These are phyloP conservation scores for Fusarium domesticum DNA, from an alignment of 2,329 filamentous ascomycete species.

Conservation along the genomic window DNA sequence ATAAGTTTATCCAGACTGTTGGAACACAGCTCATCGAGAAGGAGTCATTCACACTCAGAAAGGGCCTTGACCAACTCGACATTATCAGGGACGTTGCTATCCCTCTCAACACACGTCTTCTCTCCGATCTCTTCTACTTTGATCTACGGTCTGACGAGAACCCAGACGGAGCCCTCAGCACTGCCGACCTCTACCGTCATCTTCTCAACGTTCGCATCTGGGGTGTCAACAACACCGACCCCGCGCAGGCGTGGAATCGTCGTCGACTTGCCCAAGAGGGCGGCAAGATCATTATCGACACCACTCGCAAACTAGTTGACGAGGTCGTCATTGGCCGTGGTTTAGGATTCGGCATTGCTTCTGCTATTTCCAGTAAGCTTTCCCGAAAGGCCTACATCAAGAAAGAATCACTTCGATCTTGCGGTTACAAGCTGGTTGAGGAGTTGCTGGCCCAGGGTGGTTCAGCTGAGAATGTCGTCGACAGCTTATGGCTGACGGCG, in stretches of 20 bases:
- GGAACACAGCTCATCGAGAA: slow-evolving; percentile 41
- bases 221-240: slow-evolving; percentile 47
- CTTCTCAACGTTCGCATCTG: slow-evolving; percentile 45
- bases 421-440: slow-evolving; percentile 38
- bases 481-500: slow-evolving; percentile 39
- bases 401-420: slow-evolving; percentile 38
- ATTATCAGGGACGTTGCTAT: slow-evolving; percentile 55
- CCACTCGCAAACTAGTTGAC: slow-evolving; percentile 40
- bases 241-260: slow-evolving; percentile 45
- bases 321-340: slow-evolving; percentile 35
- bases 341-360: slow-evolving; percentile 31
- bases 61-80: slow-evolving; percentile 41
- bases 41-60: slow-evolving; percentile 36
- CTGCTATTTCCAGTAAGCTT: slow-evolving; percentile 29
- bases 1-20: slow-evolving; percentile 33
- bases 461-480: slow-evolving; percentile 34
- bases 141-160: slow-evolving; percentile 55
- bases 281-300: slow-evolving; percentile 35
- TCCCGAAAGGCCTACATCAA: slow-evolving; percentile 31
- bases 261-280: slow-evolving; percentile 42
- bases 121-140: slow-evolving; percentile 56
- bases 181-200: slow-evolving; percentile 41
- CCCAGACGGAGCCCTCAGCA: slow-evolving; percentile 46
- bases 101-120: slow-evolving; percentile 53
- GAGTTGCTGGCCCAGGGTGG: slow-evolving; percentile 36